Base-by-base conservation (phyloP, 2,329 filamentous ascomycete species). In the Monosporascus sp. region DNA sequence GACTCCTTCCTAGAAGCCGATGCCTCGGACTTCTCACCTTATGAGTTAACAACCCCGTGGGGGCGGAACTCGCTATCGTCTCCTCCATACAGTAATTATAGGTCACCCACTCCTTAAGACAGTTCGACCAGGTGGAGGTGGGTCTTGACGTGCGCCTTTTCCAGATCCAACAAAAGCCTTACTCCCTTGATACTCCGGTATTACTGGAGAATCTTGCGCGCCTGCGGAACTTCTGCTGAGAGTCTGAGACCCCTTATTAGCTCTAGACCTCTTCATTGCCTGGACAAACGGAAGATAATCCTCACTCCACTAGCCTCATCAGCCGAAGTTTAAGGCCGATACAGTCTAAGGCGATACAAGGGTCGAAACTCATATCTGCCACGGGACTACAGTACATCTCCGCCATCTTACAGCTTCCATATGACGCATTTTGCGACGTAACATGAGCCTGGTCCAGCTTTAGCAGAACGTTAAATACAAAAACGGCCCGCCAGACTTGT, bases 401-500 rank as follows among this genome's bases (percentile, higher is more conserved):
- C 19, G 31, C 31, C 31, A 43, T 43, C 19, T 20, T 20, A 43
- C 19, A 20, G 2, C 38, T 20, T 41, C 31, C 43, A 46, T 46
- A 46, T 46, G 43, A 46, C 43, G 43, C 43, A n/a, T 46, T 17
- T 46, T 24, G 43, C 43, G 43, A 46, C 24, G 26, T 46, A 27
- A 46, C 11, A 26, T 22, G 24, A 46, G 22, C 43, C 24, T 24
- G 7, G 11, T 20, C 14, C 48, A 31, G 49, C 52, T 53, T 17
- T 50, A 47, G 52, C 48, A 50, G 51, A 58, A 45, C 51, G 34
- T 48, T 45, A 27, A 45, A 53, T 48, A 46, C 37, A 34, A 27
- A 40, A 48, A 54, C n/a, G 52, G 46, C 52, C 48, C 52, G 52
- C 52, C 59, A 56, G 53, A 52, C 54, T 55, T 57, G 48, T 43